Base-by-base conservation (phyloP, 192 early-diverging fungal genomes). In the Coemansia reversa region DNA sequence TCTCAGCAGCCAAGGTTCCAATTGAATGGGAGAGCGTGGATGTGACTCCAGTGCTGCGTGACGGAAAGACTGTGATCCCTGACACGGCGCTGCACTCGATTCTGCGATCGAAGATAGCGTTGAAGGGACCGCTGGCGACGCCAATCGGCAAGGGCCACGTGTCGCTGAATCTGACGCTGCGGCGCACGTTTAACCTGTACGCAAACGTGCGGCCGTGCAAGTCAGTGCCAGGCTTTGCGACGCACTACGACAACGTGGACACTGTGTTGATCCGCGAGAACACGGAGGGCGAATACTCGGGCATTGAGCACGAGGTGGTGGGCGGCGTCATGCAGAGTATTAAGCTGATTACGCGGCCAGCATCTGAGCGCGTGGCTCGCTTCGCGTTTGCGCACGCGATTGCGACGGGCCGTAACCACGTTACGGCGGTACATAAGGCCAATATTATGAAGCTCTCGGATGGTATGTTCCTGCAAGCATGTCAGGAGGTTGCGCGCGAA, bases 251-350 rank as follows among this genome's bases (percentile, higher is more conserved):
- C 65, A 89, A 97, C 74, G 97, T 99, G 55, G 87, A 99, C 84
- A 94, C 94, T 18, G 97, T 99, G 47, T 85, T 99, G 66, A 99
- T 99, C 78, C 93, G 97, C 76, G 97, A 99, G 81, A 99, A 99
- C 89, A 99, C 97, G 20, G 97, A 99, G 84, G 97, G 97, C 66
- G 97, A 99, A 84, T 99, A 99, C 87, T 95, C 93, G 74, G 97
- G 97, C 42, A 97, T 98, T 72, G 96, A 98, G 84, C 95, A 97
- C 83, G 87, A 86, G 67, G 93, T 98, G 5, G 91, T 98, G 53
- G 87, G 91, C 71, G 97, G 97, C 48, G 94, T 97, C 58, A 94
- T 99, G 62, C 97, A 99, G 84, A 94, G 92, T 67, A 97, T 99
- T 86, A 99, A 99, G 87, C 87, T 99, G 71, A 99, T 99, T 68